Evolutionary conservation across 2,329 filamentous ascomycete genomes (phyloP), one percentile per base, ranked within the genome.

Genomic region (Colletotrichum phormii): DNA sequence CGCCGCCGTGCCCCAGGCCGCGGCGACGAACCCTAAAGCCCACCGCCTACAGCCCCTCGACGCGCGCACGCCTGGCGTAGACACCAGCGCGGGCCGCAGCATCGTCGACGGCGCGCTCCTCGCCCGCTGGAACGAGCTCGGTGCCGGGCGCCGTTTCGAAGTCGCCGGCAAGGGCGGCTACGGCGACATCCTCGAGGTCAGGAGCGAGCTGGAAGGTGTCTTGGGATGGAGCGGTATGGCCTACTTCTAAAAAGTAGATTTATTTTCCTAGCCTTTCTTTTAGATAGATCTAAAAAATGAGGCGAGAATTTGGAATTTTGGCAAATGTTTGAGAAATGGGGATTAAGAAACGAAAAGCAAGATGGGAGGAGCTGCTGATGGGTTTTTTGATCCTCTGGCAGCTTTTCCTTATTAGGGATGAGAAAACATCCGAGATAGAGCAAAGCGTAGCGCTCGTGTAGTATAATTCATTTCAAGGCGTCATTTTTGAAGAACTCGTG

Each of bases 81-180:
- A 91, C 63, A 87, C 86, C 69, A 89, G 84, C 76, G 89, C 87
- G 0, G 89, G 89, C 1, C 86, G 93, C 22, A 91, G 89, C 2
- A 89, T 97, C 64, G 88, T 98, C 4, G 95, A 98, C 80, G 95
- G 95, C 0, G 88, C 87, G n/a, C 79, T 98, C 53, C 81, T 98
- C 74, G 87, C 89, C 72, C 84, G 95, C 70, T 97, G 95, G 90
- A 87, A 89, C 53, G 94, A 97, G 82, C 81, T 97, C 75, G 89
- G 93, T 6, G 92, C 91, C 55, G 91, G 92, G 62, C 90, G 92
- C 75, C 86, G 92, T 76, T 88, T 86, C 7, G 95, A 97, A 82
- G 90, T 96, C 58, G 89, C 94, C 1, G 89, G 90, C 0, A 89
- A 95, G 75, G 92, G 94, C 2, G 95, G 95, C 0, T 90, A 89